phyloP scores from a whole-genome alignment of 1,284 basidiomycete genomes.

The Papiliotrema nemorosa region DNA sequence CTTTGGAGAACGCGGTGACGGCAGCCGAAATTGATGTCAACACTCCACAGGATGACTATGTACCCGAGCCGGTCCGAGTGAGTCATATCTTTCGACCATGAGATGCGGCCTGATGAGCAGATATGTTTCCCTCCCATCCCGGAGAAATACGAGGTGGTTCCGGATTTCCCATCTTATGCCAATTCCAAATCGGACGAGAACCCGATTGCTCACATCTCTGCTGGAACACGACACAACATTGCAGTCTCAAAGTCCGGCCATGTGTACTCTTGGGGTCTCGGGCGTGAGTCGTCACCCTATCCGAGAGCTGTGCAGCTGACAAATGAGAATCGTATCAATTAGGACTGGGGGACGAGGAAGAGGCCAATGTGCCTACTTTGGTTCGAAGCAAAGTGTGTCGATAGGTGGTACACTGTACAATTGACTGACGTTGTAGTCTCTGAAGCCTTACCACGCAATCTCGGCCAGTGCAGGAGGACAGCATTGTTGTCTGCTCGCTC shows the following conservation, averaged over 20 bases:
- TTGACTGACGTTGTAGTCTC: constrained; percentile 6
- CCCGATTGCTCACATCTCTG: constrained; percentile 68
- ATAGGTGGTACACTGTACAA: neutral
- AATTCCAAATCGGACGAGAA: constrained; percentile 53
- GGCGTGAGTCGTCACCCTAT: constrained; percentile 50
- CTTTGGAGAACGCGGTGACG: constrained; percentile 20
- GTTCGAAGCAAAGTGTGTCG: constrained; percentile 57
- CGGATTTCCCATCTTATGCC: constrained; percentile 44
- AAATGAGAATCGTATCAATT: constrained; percentile 42
- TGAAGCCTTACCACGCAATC: constrained; percentile 50
- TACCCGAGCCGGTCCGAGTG: constrained; percentile 51
- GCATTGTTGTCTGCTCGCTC: constrained; percentile 49
- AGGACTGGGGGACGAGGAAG: constrained; percentile 52
- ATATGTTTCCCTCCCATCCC: constrained; percentile 63
- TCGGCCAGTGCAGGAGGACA: constrained; percentile 52
- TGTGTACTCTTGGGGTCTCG: constrained; percentile 82
- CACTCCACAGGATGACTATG: constrained; percentile 59
- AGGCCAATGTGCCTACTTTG: constrained; percentile 61
- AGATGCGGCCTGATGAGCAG: constrained; percentile 15
- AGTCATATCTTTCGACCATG: constrained; percentile 13
- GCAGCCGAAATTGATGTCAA: constrained; percentile 50
- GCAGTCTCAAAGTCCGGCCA: constrained; percentile 74
- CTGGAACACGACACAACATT: constrained; percentile 76
- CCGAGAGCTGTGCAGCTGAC: neutral
- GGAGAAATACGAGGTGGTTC: constrained; percentile 50